Percentiles rank a stretch among this genome's conserved stretches.
Evolutionary conservation across 345 rosid species (phyloP).

Genomic region (Moringa oleifera): DNA sequence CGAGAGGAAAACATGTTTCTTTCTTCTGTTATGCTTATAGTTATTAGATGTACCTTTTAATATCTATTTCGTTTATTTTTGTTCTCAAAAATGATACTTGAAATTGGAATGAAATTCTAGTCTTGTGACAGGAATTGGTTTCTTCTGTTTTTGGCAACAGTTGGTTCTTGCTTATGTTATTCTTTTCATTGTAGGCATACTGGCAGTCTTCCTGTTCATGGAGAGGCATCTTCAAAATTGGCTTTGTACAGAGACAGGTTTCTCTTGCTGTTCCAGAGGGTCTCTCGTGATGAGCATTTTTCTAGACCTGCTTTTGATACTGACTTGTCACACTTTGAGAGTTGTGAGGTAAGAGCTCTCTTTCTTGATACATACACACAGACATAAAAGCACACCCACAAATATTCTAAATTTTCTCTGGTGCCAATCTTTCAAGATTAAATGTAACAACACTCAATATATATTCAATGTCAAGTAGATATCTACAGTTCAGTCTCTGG

Average conservation of each 20-base stretch:
- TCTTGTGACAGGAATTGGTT: background rate
- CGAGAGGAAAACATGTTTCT: too few relatives aligned
- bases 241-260: conserved; percentile 70
- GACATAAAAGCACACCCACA: background rate
- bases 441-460: conserved; percentile 4
- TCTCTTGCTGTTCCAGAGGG: conserved; percentile 69
- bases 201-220: conserved; percentile 59
- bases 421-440: conserved; percentile 1
- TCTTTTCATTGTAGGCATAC: conserved; percentile 39
- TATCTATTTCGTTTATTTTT: too few relatives aligned
- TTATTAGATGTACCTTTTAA: too few relatives aligned
- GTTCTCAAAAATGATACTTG: too few relatives aligned
- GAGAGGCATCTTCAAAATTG: conserved; percentile 72
- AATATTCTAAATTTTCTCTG: background rate
- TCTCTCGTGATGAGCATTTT: conserved; percentile 75
- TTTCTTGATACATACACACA: background rate
- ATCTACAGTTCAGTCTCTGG: conserved; percentile 74
- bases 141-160: background rate
- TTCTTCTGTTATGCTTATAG: too few relatives aligned
- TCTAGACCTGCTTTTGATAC: conserved; percentile 68
- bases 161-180: background rate
- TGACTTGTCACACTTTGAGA: conserved; percentile 50
- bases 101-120: background rate
- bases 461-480: conserved; percentile 37
- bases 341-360: conserved; percentile 52